Conservation (phyloP, 2,329 filamentous ascomycete genomes). For the Coleophoma cylindrospora region DNA sequence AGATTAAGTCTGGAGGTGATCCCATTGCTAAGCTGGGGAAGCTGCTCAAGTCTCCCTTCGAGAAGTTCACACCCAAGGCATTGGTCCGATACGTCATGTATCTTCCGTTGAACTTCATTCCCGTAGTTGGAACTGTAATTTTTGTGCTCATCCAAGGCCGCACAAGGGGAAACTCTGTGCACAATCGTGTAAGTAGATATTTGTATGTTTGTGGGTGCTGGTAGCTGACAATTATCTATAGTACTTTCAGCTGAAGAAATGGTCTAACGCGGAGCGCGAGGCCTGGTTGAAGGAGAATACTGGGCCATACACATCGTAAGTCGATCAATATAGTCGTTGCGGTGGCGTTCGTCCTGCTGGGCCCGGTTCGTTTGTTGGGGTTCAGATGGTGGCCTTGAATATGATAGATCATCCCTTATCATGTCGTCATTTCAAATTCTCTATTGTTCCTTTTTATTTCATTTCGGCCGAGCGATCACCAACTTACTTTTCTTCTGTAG, state of each 20-base stretch:
- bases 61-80: constrained; percentile 52
- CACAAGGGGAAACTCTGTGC: constrained; percentile 31
- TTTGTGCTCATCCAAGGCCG: constrained; percentile 75
- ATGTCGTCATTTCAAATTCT: too few relatives aligned
- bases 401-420: not conserved
- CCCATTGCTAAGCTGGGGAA: constrained; percentile 51
- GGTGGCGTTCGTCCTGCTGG: not conserved
- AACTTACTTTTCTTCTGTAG: constrained; percentile 40
- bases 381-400: not conserved
- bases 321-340: constrained; percentile 12
- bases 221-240: constrained; percentile 36
- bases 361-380: too few relatives aligned
- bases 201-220: not conserved
- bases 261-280: constrained; percentile 59
- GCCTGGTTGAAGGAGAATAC: constrained; percentile 66
- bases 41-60: constrained; percentile 51
- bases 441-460: too few relatives aligned
- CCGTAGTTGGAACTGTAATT: constrained; percentile 75
- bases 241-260: constrained; percentile 90
- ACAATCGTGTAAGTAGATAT: constrained; percentile 43
- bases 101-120: constrained; percentile 88
- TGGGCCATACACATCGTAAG: constrained; percentile 77
- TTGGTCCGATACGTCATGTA: constrained; percentile 67
- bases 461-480: too few relatives aligned
- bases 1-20: constrained; percentile 59